These are phyloP conservation scores for Pyrenula massariospora DNA, from an alignment of 495 filamentous ascomycete genomes.

Conservation along the genomic window DNA sequence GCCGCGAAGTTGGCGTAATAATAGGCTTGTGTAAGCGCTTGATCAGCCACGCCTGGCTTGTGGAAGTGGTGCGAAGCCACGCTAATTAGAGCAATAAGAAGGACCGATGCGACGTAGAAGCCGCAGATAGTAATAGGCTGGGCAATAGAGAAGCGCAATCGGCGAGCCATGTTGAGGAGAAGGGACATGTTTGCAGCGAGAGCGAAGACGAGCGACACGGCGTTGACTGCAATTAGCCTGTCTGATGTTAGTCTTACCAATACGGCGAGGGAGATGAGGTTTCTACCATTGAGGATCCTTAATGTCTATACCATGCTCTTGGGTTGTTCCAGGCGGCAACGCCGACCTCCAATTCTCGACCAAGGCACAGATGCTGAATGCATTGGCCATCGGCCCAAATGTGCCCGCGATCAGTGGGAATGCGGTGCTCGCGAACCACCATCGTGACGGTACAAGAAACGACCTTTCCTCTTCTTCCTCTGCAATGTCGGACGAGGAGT, in stretches of 20 bases:
- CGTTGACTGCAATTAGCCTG: conserved; percentile 63
- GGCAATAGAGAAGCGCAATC: conserved; percentile 39
- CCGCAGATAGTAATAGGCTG: conserved; percentile 57
- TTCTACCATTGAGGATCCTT: conserved; percentile 57
- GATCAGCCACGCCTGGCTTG: background rate
- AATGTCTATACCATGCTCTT: conserved; percentile 38
- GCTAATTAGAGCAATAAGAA: conserved; percentile 49
- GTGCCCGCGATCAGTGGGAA: conserved; percentile 76
- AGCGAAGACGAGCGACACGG: conserved; percentile 58
- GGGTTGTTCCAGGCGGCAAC: conserved; percentile 34
- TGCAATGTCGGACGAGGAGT: conserved; percentile 11
- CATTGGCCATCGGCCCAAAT: conserved; percentile 72
- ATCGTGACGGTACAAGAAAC: conserved; percentile 29
- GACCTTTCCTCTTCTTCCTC: conserved; percentile 14
- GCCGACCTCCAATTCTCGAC: conserved; percentile 61
- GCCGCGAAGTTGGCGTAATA: conserved; percentile 76
- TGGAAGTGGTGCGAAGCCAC: conserved; percentile 13
- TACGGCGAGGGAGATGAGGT: background rate
- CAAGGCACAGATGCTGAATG: conserved; percentile 71
- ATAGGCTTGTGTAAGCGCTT: conserved; percentile 48
- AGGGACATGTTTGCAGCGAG: conserved; percentile 60
- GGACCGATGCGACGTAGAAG: conserved; percentile 55
- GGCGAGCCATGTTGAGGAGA: conserved; percentile 62
- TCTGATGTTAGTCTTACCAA: background rate
- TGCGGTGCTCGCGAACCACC: conserved; percentile 79